These are phyloP conservation scores for Neurospora sp. DNA, from an alignment of 495 filamentous ascomycete species.

Conservation along the genomic window DNA sequence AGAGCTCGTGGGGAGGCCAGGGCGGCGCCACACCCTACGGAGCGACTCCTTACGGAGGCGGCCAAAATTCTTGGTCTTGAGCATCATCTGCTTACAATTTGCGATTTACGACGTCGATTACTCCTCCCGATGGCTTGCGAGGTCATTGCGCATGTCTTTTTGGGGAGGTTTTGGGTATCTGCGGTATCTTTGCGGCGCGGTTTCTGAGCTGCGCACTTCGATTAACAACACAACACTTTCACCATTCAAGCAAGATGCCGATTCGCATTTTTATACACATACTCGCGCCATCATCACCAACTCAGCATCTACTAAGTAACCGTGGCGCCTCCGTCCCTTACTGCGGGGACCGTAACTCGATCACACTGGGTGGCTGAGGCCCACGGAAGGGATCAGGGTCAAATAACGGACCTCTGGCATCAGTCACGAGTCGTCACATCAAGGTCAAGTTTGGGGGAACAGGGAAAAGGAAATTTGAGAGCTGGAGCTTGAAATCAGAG, in stretches of 20 bases:
- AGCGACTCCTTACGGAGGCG: constrained; percentile 22
- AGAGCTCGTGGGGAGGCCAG: constrained; percentile 57
- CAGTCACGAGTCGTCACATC: background rate
- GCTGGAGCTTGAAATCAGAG: background rate
- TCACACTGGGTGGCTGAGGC: background rate
- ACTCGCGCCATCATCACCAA: background rate
- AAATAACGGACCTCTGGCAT: background rate
- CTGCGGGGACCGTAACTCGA: background rate
- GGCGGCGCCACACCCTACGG: constrained; percentile 60
- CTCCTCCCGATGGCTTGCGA: background rate
- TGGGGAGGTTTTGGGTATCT: background rate
- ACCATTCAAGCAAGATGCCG: background rate
- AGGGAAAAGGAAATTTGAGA: background rate
- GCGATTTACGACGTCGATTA: background rate
- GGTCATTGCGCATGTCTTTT: background rate
- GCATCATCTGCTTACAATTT: background rate
- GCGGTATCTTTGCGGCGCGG: background rate
- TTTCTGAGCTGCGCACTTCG: background rate
- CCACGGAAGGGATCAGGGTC: background rate
- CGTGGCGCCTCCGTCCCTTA: background rate
- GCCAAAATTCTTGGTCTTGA: constrained; percentile 16
- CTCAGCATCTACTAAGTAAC: background rate
- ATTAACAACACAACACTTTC: background rate
- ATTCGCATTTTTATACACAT: background rate
- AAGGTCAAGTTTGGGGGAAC: background rate